These are phyloP conservation scores for Chaetomiaceae sp. DNA, from an alignment of 2,329 filamentous ascomycete species.

Conservation along the genomic window DNA sequence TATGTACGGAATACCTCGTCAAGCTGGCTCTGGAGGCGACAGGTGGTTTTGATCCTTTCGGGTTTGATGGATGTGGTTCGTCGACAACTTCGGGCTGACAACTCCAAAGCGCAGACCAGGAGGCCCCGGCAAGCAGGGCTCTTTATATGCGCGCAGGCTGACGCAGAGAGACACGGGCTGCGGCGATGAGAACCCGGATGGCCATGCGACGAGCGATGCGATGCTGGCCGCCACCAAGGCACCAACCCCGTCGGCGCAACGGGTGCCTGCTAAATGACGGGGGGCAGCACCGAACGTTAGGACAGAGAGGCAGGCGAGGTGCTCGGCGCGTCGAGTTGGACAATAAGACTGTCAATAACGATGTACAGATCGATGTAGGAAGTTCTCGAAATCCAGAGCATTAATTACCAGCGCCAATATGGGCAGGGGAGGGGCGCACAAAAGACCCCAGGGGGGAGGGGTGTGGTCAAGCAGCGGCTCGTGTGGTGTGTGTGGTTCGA, in stretches of 20 bases:
- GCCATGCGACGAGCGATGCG: neutral
- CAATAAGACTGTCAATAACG: slow-evolving; percentile 17
- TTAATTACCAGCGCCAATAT: slow-evolving; percentile 5
- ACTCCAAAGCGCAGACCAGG: neutral
- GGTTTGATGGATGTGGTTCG: too few relatives aligned
- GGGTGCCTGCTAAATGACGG: neutral
- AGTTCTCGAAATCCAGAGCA: slow-evolving; percentile 1
- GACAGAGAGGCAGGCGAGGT: slow-evolving; percentile 6
- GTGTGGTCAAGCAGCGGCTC: too few relatives aligned
- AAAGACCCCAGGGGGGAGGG: too few relatives aligned
- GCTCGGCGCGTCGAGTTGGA: slow-evolving; percentile 11
- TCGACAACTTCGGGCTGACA: neutral
- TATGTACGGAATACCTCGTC: too few relatives aligned
- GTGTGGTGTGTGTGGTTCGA: too few relatives aligned
- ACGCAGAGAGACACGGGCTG: neutral
- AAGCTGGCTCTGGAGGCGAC: too few relatives aligned
- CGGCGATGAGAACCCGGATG: slow-evolving; percentile 2
- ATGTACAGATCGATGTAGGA: neutral
- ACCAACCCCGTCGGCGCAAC: slow-evolving; percentile 10
- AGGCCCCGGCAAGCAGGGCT: slow-evolving; percentile 3
- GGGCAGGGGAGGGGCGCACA: slow-evolving; percentile 8
- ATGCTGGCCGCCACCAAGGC: neutral
- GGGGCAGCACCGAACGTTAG: slow-evolving; percentile 1
- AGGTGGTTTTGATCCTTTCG: too few relatives aligned
- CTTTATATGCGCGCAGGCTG: slow-evolving; percentile 10